A percentile compares a stretch with the other conserved stretches of the same genome.
Evolutionary conservation across 306 rosid species (phyloP).

Genomic region (Acacia acuminata): DNA sequence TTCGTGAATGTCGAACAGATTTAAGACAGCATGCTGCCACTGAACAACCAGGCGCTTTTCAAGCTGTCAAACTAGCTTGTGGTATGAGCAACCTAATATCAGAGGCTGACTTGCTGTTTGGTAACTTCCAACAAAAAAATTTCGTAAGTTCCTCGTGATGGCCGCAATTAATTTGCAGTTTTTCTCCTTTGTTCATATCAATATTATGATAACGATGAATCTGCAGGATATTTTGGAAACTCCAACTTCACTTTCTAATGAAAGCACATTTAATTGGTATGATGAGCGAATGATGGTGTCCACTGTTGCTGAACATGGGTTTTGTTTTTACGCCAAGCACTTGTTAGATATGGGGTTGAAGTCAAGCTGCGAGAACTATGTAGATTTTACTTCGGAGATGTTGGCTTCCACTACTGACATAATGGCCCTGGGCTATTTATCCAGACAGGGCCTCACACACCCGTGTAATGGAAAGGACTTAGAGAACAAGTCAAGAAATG

Average conservation of each 20-base stretch:
- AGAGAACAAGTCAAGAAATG: constrained; percentile 32
- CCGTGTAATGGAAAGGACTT: constrained; percentile 32
- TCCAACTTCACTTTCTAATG: constrained; percentile 47
- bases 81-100: constrained; percentile 69
- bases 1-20: constrained; percentile 49
- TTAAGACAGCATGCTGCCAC: constrained; percentile 50
- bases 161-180: constrained; percentile 6
- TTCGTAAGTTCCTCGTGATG: constrained; percentile 49
- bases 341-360: constrained; percentile 54
- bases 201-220: constrained; percentile 31
- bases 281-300: constrained; percentile 74
- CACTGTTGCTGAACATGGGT: constrained; percentile 72
- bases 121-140: constrained; percentile 45
- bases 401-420: constrained; percentile 53
- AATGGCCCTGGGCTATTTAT: constrained; percentile 60
- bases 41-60: constrained; percentile 49
- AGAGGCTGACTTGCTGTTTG: constrained; percentile 64
- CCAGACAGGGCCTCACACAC: constrained; percentile 43
- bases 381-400: constrained; percentile 65
- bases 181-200: constrained; percentile 11
- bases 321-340: constrained; percentile 62
- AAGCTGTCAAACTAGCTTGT: constrained; percentile 60
- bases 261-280: constrained; percentile 49
- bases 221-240: constrained; percentile 72
- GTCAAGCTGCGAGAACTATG: constrained; percentile 41